A percentile compares a stretch with the other conserved stretches of the same genome.
Evolutionary conservation across 2,329 filamentous ascomycete species (phyloP).

Genomic region (Fusarium mangiferae): DNA sequence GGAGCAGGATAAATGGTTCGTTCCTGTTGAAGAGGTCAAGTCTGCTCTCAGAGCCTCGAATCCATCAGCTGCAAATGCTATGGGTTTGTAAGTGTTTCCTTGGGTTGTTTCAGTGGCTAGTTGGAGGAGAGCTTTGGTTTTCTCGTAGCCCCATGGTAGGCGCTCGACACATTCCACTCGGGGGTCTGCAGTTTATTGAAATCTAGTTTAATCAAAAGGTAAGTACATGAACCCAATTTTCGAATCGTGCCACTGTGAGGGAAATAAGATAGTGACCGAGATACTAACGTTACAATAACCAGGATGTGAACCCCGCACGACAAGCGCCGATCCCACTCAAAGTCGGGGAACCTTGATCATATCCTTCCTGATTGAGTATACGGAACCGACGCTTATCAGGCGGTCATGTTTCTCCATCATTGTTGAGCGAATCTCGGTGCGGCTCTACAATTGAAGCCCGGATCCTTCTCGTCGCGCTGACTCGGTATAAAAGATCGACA

Average conservation of each 20-base stretch:
- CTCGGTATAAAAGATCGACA: slow-evolving; percentile 1
- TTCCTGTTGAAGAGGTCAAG: background rate
- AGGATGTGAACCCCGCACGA: background rate
- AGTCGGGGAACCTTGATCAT: background rate
- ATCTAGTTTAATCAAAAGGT: background rate
- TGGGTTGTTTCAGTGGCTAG: too few relatives aligned
- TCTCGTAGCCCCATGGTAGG: too few relatives aligned
- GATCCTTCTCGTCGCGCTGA: background rate
- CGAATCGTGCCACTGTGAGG: background rate
- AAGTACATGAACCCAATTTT: background rate
- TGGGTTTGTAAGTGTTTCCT: background rate
- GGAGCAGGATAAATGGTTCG: background rate
- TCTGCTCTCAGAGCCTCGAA: background rate
- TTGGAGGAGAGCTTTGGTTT: too few relatives aligned
- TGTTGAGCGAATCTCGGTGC: background rate
- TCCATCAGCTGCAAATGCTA: background rate
- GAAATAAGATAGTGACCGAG: background rate
- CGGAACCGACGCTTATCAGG: background rate
- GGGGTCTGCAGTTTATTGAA: too few relatives aligned
- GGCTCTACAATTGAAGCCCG: background rate
- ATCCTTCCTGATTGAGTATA: slow-evolving; percentile 13
- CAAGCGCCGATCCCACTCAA: background rate
- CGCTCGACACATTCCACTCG: background rate
- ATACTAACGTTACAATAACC: background rate
- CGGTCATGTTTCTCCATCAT: background rate